These are phyloP conservation scores for Trichosanthes truncata DNA, from an alignment of 306 rosid species.

Conservation along the genomic window DNA sequence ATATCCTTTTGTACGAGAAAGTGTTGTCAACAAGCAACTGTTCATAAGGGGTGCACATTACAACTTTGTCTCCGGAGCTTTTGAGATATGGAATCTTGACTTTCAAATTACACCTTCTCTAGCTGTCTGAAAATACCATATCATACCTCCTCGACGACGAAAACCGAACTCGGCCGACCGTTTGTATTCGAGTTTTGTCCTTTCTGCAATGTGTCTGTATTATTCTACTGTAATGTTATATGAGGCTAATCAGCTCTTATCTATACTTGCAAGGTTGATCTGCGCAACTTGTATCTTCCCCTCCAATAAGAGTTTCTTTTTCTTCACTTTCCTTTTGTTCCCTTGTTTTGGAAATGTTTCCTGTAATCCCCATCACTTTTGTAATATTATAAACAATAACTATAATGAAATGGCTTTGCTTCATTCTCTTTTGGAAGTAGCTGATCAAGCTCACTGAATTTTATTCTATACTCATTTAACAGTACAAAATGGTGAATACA, in stretches of 20 bases:
- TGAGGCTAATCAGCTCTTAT: not conserved
- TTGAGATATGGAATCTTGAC: constrained; percentile 80
- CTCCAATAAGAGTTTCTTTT: not conserved
- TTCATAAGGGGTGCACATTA: constrained; percentile 79
- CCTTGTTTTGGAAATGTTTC: not conserved
- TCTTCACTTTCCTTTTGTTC: not conserved
- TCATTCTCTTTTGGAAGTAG: not conserved
- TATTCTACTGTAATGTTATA: not conserved
- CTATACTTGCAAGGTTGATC: not conserved
- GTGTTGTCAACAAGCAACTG: constrained; percentile 36
- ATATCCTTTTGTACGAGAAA: constrained; percentile 75
- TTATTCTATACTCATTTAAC: not conserved
- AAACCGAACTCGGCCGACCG: not conserved
- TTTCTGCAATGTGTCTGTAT: not conserved
- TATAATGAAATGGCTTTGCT: not conserved
- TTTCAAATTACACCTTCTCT: constrained; percentile 35
- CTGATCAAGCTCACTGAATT: not conserved
- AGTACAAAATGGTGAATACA: not conserved
- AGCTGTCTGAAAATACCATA: constrained; percentile 8
- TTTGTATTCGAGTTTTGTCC: not conserved
- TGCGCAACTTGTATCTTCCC: not conserved
- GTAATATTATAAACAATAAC: not conserved
- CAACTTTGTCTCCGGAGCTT: constrained; percentile 58
- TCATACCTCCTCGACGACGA: not conserved
- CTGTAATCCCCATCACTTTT: not conserved